These are phyloP conservation scores for Globisporangium nagaii DNA, from an alignment of 352 stramenopile species.

Conservation along the genomic window DNA sequence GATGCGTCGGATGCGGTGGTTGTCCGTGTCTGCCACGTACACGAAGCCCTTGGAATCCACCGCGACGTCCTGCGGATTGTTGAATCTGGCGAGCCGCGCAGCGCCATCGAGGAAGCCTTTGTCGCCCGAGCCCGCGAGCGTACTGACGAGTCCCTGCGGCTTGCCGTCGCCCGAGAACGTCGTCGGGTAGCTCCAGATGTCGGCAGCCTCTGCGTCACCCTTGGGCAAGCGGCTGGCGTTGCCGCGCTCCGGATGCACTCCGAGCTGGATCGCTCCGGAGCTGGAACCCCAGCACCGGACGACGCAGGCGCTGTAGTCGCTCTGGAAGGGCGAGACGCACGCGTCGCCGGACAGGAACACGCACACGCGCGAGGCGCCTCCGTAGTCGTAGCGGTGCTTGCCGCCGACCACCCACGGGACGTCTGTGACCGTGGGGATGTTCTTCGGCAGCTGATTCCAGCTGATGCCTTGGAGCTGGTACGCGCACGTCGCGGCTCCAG, in stretches of 20 bases:
- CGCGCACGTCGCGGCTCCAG: slow-evolving; percentile 44
- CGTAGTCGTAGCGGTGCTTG: slow-evolving; percentile 92
- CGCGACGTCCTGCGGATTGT: slow-evolving; percentile 86
- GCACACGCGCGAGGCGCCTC: slow-evolving; percentile 73
- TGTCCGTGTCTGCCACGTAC: slow-evolving; percentile 94
- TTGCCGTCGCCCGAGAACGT: slow-evolving; percentile 42
- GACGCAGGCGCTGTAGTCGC: slow-evolving; percentile 86
- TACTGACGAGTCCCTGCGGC: slow-evolving; percentile 88
- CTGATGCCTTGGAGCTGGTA: slow-evolving; percentile 93
- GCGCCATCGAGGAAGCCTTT: slow-evolving; percentile 78
- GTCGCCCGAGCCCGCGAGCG: slow-evolving; percentile 80
- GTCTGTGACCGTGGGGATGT: slow-evolving; percentile 92
- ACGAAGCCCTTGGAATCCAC: slow-evolving; percentile 89
- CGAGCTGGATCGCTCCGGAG: slow-evolving; percentile 28
- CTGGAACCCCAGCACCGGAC: slow-evolving; percentile 89
- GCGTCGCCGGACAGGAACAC: slow-evolving; percentile 81
- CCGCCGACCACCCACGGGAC: slow-evolving; percentile 90
- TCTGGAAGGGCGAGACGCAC: slow-evolving; percentile 75
- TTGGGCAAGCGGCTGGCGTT: slow-evolving; percentile 11
- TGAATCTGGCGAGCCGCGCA: slow-evolving; percentile 71
- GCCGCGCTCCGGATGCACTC: slow-evolving; percentile 29
- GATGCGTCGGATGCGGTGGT: slow-evolving; percentile 90
- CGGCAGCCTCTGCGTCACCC: slow-evolving; percentile 39
- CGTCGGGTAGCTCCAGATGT: slow-evolving; percentile 58
- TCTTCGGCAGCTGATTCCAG: slow-evolving; percentile 60